Evolutionary conservation across 768 basidiomycete genomes (phyloP).

Genomic region (Xerocomus brunneocitrinus): DNA sequence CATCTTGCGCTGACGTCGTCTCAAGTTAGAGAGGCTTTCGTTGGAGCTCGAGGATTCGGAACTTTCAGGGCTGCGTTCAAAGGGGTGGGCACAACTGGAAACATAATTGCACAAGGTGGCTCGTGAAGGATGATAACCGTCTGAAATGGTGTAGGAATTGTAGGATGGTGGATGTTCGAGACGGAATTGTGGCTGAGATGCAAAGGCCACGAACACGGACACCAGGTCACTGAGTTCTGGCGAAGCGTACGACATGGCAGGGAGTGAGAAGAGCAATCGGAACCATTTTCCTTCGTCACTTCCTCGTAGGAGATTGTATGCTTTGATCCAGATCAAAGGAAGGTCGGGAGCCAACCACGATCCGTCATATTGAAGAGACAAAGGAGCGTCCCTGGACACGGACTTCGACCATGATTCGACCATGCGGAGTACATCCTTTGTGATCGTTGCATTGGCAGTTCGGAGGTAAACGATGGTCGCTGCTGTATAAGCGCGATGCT

Average conservation of each 20-base stretch:
- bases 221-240: conserved; percentile 12
- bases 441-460: neutral
- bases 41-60: neutral
- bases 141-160: conserved; percentile 6
- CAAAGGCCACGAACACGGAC: conserved; percentile 30
- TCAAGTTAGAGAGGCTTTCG: neutral
- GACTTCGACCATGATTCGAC: conserved; percentile 5
- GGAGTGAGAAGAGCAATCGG: conserved; percentile 27
- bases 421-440: conserved; percentile 1
- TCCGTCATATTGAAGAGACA: conserved; percentile 17
- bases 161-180: conserved; percentile 11
- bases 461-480: conserved; percentile 6
- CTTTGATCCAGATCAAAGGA: conserved; percentile 19
- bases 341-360: conserved; percentile 24
- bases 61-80: conserved; percentile 8
- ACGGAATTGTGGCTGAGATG: conserved; percentile 9
- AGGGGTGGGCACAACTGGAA: neutral
- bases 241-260: conserved; percentile 27
- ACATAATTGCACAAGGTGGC: neutral
- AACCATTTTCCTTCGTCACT: conserved; percentile 5
- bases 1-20: neutral
- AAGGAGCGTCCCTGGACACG: neutral
- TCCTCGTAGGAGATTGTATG: conserved; percentile 24
- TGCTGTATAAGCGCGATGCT: conserved; percentile 9
- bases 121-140: conserved; percentile 5